A percentile compares a stretch with the other conserved stretches of the same genome.
phyloP scores from a whole-genome alignment of 331 rosid species.

The Malus hybrid region DNA sequence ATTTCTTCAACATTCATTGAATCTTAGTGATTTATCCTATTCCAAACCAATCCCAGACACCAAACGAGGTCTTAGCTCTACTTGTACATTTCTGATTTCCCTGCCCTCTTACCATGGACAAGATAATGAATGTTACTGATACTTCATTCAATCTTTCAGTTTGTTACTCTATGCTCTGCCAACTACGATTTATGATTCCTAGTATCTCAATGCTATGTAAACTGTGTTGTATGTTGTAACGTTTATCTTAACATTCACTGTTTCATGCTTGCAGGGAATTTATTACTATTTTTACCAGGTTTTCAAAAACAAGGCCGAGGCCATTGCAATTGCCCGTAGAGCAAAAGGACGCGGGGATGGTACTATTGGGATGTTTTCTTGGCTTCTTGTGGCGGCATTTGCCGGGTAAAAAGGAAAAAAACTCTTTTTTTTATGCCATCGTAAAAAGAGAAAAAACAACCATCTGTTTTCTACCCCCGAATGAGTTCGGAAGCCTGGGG shows the following conservation, averaged over 20 bases:
- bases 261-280: conserved; percentile 48
- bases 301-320: conserved; percentile 76
- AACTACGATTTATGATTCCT: too few species aligned
- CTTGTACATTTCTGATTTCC: too few species aligned
- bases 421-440: background rate
- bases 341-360: conserved; percentile 67
- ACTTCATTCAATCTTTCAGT: background rate
- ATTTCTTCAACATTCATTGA: too few species aligned
- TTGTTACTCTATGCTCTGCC: too few species aligned
- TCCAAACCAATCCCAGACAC: background rate
- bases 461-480: background rate
- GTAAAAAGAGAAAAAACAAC: background rate
- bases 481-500: background rate
- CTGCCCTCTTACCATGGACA: too few species aligned
- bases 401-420: conserved; percentile 45
- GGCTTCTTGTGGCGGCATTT: conserved; percentile 82
- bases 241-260: background rate
- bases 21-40: too few species aligned
- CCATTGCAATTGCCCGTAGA: conserved; percentile 58
- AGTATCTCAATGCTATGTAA: too few species aligned
- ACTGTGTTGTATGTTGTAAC: background rate
- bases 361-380: conserved; percentile 73
- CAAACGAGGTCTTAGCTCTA: background rate
- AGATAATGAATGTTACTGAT: background rate
- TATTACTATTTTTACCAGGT: conserved; percentile 82